phyloP scores from a whole-genome alignment of 2,329 filamentous ascomycete genomes.

The Plectosphaerella sp. region DNA sequence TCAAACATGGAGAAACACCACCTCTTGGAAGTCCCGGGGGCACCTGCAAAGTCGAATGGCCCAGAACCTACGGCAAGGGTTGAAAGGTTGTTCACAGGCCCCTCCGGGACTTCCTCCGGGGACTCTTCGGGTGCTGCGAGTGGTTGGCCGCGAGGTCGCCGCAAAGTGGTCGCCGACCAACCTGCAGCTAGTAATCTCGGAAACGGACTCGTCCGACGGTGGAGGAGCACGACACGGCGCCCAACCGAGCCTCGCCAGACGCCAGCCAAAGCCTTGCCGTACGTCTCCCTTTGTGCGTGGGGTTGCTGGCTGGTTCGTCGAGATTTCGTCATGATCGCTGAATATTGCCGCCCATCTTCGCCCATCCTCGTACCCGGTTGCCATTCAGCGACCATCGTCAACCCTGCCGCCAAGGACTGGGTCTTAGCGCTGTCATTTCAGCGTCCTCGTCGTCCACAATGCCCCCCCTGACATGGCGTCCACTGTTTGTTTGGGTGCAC shows the following conservation, averaged over 20 bases:
- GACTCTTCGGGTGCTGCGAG: background rate
- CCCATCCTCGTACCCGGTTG: background rate
- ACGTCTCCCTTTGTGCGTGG: background rate
- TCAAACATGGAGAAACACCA: background rate
- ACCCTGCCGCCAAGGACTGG: background rate
- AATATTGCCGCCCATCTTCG: too few species aligned
- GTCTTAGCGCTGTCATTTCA: background rate
- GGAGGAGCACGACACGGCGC: background rate
- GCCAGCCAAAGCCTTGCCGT: background rate
- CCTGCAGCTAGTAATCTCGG: slow-evolving; percentile 11
- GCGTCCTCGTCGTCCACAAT: background rate
- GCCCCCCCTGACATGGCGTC: background rate
- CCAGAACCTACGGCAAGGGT: slow-evolving; percentile 1
- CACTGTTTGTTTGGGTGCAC: too few species aligned
- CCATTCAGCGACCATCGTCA: background rate
- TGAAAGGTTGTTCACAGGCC: background rate
- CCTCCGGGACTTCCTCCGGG: background rate
- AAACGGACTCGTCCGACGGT: slow-evolving; percentile 5
- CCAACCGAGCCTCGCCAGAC: background rate
- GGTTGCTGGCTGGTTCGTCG: too few species aligned
- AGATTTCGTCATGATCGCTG: too few species aligned
- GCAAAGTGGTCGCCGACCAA: slow-evolving; percentile 7
- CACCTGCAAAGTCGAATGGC: background rate
- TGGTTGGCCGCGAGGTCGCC: slow-evolving; percentile 1
- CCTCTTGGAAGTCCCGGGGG: background rate